These are phyloP conservation scores for Termitomyces heimii DNA, from an alignment of 768 basidiomycete genomes.

Conservation along the genomic window DNA sequence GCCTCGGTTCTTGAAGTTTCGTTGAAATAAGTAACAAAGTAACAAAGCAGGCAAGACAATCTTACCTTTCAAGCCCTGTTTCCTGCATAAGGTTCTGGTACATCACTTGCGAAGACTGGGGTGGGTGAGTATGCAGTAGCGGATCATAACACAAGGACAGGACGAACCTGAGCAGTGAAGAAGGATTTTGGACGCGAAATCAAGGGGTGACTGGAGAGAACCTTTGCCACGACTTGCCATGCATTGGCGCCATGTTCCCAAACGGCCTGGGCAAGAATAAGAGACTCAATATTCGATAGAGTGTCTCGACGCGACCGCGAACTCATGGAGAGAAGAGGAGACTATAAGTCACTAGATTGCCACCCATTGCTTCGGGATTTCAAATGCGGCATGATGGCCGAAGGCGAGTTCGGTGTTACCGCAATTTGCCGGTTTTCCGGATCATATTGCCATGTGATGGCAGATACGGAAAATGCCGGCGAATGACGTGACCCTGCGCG, in stretches of 20 bases:
- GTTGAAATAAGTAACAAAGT: not conserved
- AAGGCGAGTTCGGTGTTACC: not conserved
- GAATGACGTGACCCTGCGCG: constrained; percentile 10
- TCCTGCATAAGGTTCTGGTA: constrained; percentile 68
- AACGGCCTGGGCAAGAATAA: constrained; percentile 82
- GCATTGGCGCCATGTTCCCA: constrained; percentile 70
- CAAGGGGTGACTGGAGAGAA: constrained; percentile 69
- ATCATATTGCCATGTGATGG: not conserved
- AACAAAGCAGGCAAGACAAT: not conserved
- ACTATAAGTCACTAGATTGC: not conserved
- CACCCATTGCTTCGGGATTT: not conserved
- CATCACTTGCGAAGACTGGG: constrained; percentile 60
- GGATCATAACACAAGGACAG: constrained; percentile 5
- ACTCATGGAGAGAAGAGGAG: constrained; percentile 17
- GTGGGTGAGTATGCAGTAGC: constrained; percentile 2
- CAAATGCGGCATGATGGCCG: not conserved
- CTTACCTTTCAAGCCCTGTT: constrained; percentile 60
- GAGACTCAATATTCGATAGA: constrained; percentile 51
- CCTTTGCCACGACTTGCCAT: constrained; percentile 62
- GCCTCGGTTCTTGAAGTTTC: constrained; percentile 38
- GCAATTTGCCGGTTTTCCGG: not conserved
- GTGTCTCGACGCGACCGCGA: constrained; percentile 23
- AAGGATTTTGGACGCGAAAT: constrained; percentile 54
- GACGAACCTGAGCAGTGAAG: constrained; percentile 63
- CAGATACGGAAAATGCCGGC: constrained; percentile 11